Evolutionary conservation across 163 green algal genomes (phyloP).

Genomic region (Scenedesmus sp.): DNA sequence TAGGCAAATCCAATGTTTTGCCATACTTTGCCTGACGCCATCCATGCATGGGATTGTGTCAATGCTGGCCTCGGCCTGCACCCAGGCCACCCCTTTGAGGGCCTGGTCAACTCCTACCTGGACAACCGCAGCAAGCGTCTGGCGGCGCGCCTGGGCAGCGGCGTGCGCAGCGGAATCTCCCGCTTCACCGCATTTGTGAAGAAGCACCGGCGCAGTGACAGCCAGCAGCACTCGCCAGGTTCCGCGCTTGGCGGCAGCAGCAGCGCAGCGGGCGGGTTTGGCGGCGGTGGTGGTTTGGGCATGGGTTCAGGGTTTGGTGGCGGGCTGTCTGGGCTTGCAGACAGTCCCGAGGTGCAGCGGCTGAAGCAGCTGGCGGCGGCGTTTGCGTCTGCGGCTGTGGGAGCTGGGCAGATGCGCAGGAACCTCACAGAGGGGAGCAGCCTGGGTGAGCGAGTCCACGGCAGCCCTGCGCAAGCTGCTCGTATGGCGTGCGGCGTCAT

Average conservation of each 20-base stretch:
- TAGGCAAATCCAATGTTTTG: too few relatives aligned
- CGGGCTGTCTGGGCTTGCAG: background rate
- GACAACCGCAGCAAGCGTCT: conserved; percentile 50
- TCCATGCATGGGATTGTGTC: too few relatives aligned
- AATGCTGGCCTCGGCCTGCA: background rate
- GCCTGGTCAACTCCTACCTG: conserved; percentile 53
- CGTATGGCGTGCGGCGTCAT: too few relatives aligned
- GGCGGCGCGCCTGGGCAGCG: conserved; percentile 19
- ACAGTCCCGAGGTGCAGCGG: conserved; percentile 34
- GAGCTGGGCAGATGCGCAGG: conserved; percentile 30
- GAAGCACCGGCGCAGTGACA: conserved; percentile 63
- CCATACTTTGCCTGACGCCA: too few relatives aligned
- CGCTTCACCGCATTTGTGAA: conserved; percentile 52
- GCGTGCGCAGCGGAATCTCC: conserved; percentile 36
- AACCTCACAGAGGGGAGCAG: conserved; percentile 32
- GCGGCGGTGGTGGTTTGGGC: background rate
- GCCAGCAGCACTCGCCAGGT: conserved; percentile 29
- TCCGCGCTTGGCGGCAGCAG: background rate
- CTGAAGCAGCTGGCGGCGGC: conserved; percentile 26
- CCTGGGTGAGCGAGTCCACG: conserved; percentile 43
- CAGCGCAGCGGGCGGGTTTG: background rate
- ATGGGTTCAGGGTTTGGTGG: background rate
- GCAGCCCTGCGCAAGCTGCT: too few relatives aligned
- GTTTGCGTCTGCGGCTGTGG: conserved; percentile 31
- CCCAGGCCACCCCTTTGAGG: conserved; percentile 60